These are phyloP conservation scores for Talaromyces piceae DNA, from an alignment of 2,329 filamentous ascomycete genomes.

Conservation along the genomic window DNA sequence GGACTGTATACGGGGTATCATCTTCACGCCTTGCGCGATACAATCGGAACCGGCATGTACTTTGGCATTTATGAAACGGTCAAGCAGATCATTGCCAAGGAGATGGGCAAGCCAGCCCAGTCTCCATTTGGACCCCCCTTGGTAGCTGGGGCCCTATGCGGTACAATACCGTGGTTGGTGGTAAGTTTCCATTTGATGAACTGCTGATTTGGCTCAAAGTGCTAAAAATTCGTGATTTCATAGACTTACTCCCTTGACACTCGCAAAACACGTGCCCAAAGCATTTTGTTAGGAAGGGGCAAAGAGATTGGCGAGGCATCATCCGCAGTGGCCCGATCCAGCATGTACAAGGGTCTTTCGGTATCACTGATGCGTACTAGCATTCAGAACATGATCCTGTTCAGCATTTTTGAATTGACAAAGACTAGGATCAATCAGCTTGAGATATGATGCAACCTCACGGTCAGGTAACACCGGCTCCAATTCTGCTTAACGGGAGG, in stretches of 20 bases:
- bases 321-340: constrained; percentile 32
- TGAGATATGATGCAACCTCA: constrained; percentile 15
- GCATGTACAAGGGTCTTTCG: constrained; percentile 43
- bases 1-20: constrained; percentile 41
- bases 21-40: constrained; percentile 39
- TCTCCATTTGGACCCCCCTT: constrained; percentile 37
- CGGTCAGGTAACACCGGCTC: background rate
- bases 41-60: constrained; percentile 39
- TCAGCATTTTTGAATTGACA: constrained; percentile 41
- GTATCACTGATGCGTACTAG: constrained; percentile 40
- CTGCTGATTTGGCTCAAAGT: background rate
- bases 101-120: constrained; percentile 33
- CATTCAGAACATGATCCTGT: constrained; percentile 43
- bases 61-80: constrained; percentile 42
- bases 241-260: constrained; percentile 44
- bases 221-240: constrained; percentile 2
- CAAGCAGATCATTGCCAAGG: constrained; percentile 39
- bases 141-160: constrained; percentile 40
- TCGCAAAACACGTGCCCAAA: constrained; percentile 43
- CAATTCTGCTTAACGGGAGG: background rate
- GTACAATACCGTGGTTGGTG: constrained; percentile 41
- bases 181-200: constrained; percentile 25
- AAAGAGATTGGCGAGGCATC: constrained; percentile 36
- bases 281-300: constrained; percentile 36
- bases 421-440: constrained; percentile 38